Evolutionary conservation across 148 eudicot genomes (phyloP), one percentile per base, ranked within the genome.

Genomic region (Amaranthus palmeri): DNA sequence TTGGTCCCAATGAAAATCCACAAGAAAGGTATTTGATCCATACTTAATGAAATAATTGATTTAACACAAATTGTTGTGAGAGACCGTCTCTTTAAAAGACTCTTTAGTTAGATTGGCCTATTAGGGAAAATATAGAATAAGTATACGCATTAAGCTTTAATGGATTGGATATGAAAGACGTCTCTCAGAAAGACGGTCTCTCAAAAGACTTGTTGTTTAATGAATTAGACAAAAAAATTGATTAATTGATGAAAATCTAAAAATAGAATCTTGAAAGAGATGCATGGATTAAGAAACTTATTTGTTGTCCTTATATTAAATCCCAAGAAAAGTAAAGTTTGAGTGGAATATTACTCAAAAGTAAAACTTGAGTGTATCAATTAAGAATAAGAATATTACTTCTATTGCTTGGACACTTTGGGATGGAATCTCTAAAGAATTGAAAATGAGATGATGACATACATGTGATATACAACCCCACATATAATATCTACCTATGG

Each of bases 381-480:
- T 25, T 25, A 25, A 25, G 36, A 25, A 49, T 41, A 63, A 18
- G 70, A 63, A 69, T 49, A 47, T 50, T 7, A 36, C 12, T 51
- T 42, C 53, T 18, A 69, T 69, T 73, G 61, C 81, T 78, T 64
- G 74, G 41, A 57, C 55, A 65, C 69, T 54, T 69, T 75, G 74
- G 5, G 59, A 69, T 63, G 74, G 74, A 48, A 63, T 73, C 51
- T 15, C 6, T 41, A 49, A 42, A 4, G 3, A 1, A 56, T 40
- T 49, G 6, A 47, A 66, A 65, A 41, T 41, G 69, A 4, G 50
- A 64, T 41, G 25, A 58, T 42, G 43, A 58, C 61, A 72, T 65
- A 65, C 72, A 77, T 71, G 80, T 59, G 61, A 63, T 43, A 43
- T 42, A 65, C 65, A 64, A 25, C 36, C 36, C 36, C 36, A 25